Conservation (phyloP, 805 yeast genomes). For the Ogataea degrootiae region DNA sequence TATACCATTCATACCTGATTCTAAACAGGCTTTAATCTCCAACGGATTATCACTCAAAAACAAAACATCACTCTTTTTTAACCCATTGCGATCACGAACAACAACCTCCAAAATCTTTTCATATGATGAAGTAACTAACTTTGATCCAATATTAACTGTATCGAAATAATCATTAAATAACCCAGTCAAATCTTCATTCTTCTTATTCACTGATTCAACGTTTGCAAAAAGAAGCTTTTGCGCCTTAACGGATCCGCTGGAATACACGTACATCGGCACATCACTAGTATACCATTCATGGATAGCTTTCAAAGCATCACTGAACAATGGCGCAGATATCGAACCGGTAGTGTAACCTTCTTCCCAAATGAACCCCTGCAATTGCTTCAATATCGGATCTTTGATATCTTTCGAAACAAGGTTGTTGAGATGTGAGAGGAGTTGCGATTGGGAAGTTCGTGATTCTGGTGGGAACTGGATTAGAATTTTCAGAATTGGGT, state of each 20-base stretch:
- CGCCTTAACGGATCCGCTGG: conserved; percentile 86
- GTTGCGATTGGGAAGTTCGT: conserved; percentile 22
- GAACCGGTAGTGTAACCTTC: conserved; percentile 74
- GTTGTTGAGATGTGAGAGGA: conserved; percentile 45
- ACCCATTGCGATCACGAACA: neutral
- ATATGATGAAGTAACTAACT: conserved; percentile 56
- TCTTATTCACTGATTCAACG: conserved; percentile 38
- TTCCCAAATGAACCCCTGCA: conserved; percentile 85
- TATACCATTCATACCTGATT: conserved; percentile 54
- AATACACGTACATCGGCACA: conserved; percentile 61
- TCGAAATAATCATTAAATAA: conserved; percentile 70
- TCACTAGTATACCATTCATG: conserved; percentile 32
- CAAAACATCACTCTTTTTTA: conserved; percentile 33
- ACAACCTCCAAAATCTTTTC: conserved; percentile 39
- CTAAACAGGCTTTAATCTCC: conserved; percentile 73
- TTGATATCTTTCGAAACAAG: conserved; percentile 68
- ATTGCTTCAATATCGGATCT: conserved; percentile 66
- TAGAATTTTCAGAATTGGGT: conserved; percentile 31
- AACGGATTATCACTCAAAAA: conserved; percentile 77
- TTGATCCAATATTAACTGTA: conserved; percentile 77
- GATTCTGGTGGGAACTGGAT: conserved; percentile 41
- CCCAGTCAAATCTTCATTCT: conserved; percentile 45
- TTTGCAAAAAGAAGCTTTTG: conserved; percentile 73
- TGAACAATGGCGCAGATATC: conserved; percentile 69
- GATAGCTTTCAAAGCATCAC: conserved; percentile 64